A percentile compares a stretch with the other conserved stretches of the same genome.
Conservation (phyloP, 306 rosid genomes). For the Oxytropis ochrocephala region DNA sequence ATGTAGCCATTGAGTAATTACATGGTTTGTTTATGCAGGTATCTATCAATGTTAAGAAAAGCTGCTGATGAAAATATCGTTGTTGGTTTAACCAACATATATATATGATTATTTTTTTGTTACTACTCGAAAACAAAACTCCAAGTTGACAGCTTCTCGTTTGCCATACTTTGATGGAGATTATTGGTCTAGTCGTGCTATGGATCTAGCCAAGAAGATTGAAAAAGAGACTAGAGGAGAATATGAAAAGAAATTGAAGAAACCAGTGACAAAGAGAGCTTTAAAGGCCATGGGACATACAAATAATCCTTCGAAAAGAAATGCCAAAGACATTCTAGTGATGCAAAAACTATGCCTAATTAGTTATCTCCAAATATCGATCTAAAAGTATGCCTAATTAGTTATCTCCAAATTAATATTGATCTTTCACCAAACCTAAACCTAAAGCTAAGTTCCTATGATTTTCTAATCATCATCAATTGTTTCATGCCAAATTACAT, state of each 20-base stretch:
- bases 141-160: slow-evolving; percentile 48
- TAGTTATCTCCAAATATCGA: not conserved
- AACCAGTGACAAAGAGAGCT: slow-evolving; percentile 28
- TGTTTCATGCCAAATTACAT: not conserved
- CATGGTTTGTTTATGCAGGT: slow-evolving; percentile 36
- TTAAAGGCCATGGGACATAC: slow-evolving; percentile 47
- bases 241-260: slow-evolving; percentile 4
- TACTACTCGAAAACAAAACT: slow-evolving; percentile 20
- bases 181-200: slow-evolving; percentile 43
- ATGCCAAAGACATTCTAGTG: slow-evolving; percentile 45
- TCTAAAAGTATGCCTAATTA: no score
- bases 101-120: slow-evolving; percentile 54
- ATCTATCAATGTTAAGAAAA: slow-evolving; percentile 41
- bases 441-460: not conserved
- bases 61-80: slow-evolving; percentile 52
- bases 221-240: slow-evolving; percentile 27
- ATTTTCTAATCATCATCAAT: not conserved
- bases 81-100: slow-evolving; percentile 38
- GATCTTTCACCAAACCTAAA: not conserved
- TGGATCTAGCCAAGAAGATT: slow-evolving; percentile 27
- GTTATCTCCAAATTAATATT: no score
- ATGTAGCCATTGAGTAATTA: not conserved
- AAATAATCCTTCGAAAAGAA: slow-evolving; percentile 34
- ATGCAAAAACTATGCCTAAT: slow-evolving; percentile 43
- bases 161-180: slow-evolving; percentile 79